Conservation (phyloP, 306 rosid species). For the Inga leiocalycina region DNA sequence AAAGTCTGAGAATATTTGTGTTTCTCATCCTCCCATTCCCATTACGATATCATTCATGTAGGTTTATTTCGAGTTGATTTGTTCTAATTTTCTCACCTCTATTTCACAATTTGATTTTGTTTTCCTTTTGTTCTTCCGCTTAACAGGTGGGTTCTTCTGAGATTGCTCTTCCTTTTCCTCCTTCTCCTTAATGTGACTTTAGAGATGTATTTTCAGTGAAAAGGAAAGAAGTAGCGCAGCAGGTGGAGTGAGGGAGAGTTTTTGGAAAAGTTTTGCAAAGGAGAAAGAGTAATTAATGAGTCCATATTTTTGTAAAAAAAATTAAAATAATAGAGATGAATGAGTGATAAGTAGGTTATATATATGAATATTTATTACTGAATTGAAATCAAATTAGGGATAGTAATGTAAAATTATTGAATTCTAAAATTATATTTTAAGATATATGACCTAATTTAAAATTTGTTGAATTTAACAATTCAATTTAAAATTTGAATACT, state of each 20-base stretch:
- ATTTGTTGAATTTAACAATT: no score
- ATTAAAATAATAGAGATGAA: no score
- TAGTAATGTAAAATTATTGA: no score
- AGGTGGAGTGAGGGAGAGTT: background rate
- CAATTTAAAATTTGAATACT: no score
- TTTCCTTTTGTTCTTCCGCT: background rate
- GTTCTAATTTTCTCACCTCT: background rate
- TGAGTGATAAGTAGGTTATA: no score
- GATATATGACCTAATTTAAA: no score
- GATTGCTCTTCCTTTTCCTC: constrained; percentile 10
- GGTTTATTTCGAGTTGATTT: constrained; percentile 17
- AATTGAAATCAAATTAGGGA: no score
- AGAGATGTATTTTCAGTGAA: constrained; percentile 28
- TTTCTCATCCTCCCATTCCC: background rate
- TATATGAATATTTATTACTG: no score
- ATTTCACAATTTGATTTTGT: background rate
- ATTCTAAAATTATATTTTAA: no score
- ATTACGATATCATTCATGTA: constrained; percentile 35
- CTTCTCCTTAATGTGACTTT: background rate
- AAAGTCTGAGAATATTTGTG: constrained; percentile 21
- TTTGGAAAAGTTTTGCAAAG: background rate
- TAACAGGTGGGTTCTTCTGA: background rate
- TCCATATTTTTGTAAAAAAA: no score
- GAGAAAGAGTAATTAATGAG: no score
- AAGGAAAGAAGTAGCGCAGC: background rate